Conservation (phyloP, 495 filamentous ascomycete genomes). For the Chlorociboria aeruginascens region DNA sequence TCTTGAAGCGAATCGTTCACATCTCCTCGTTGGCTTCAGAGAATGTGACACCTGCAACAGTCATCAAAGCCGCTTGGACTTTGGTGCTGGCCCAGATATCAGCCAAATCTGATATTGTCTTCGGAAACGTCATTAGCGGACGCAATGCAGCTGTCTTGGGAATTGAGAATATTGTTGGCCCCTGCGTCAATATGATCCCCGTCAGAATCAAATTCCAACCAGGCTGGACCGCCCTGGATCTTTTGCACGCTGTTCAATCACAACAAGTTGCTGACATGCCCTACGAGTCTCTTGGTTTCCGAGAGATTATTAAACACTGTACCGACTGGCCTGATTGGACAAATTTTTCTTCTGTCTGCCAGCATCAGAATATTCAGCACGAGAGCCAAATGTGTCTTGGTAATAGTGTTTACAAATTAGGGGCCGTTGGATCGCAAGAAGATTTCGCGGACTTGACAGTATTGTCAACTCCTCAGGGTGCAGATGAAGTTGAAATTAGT, state of each 20-base stretch:
- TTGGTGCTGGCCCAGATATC: neutral
- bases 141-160: neutral
- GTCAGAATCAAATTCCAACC: slow-evolving; percentile 24
- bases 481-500: slow-evolving; percentile 3
- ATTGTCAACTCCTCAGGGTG: neutral
- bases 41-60: neutral
- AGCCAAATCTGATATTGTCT: neutral
- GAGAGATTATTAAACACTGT: slow-evolving; percentile 21
- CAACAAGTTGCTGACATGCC: slow-evolving; percentile 45
- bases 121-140: neutral
- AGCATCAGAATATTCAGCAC: slow-evolving; percentile 3
- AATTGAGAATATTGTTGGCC: neutral
- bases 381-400: neutral
- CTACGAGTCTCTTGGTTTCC: slow-evolving; percentile 30
- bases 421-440: slow-evolving; percentile 1
- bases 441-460: slow-evolving; percentile 3
- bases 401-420: neutral
- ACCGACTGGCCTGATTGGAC: slow-evolving; percentile 20
- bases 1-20: slow-evolving; percentile 24
- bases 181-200: slow-evolving; percentile 8
- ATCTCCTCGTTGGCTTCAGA: slow-evolving; percentile 20
- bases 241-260: slow-evolving; percentile 32
- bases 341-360: slow-evolving; percentile 4
- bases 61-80: neutral
- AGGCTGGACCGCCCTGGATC: slow-evolving; percentile 25